Conservation (phyloP, 2,329 filamentous ascomycete species). For the Diplodia sapinea region DNA sequence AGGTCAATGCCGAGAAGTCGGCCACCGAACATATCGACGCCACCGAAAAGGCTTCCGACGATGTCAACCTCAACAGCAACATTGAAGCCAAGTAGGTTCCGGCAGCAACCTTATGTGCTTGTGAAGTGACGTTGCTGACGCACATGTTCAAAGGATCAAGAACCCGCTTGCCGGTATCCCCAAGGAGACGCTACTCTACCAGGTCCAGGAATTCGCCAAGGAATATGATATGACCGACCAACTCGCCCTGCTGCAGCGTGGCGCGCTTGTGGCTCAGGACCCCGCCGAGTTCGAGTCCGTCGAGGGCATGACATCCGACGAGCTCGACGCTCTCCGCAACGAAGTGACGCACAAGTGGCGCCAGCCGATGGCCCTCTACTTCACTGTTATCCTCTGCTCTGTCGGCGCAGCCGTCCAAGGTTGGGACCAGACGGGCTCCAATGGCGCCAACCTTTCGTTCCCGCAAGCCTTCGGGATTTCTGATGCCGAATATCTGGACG, state of each 20-base stretch:
- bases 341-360: conserved; percentile 70
- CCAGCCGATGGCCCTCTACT: conserved; percentile 63
- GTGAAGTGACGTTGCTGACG: neutral
- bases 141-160: conserved; percentile 51
- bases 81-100: conserved; percentile 29
- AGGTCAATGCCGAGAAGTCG: conserved; percentile 21
- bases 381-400: conserved; percentile 71
- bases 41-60: conserved; percentile 17
- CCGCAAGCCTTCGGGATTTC: conserved; percentile 61
- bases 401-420: conserved; percentile 71
- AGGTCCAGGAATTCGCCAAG: conserved; percentile 67
- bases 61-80: conserved; percentile 33
- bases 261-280: conserved; percentile 75
- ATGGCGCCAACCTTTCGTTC: conserved; percentile 65
- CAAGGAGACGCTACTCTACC: conserved; percentile 55
- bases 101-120: neutral
- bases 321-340: conserved; percentile 64
- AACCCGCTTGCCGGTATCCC: conserved; percentile 65
- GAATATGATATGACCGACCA: conserved; percentile 65
- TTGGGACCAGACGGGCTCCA: conserved; percentile 66
- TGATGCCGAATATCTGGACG: conserved; percentile 36
- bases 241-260: conserved; percentile 66
- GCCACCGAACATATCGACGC: conserved; percentile 20
- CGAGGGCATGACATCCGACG: conserved; percentile 63
- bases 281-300: conserved; percentile 68